Conservation (phyloP, 208 protist species). For the Polymyxa betae region DNA sequence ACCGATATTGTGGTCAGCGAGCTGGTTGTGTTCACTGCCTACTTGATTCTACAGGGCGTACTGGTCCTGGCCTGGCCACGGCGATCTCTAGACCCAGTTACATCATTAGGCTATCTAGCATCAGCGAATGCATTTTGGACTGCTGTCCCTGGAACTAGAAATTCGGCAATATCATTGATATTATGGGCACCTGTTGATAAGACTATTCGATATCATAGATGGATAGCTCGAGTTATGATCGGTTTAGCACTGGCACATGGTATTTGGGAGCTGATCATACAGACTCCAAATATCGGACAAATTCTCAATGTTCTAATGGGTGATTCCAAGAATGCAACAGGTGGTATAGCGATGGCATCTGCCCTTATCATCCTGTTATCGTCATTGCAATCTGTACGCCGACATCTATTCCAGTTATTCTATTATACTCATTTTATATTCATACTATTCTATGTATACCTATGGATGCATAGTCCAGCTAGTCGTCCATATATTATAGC, state of each 20-base stretch:
- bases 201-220: neutral
- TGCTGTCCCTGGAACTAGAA: neutral
- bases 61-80: neutral
- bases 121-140: slow-evolving; percentile 43
- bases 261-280: neutral
- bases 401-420: slow-evolving; percentile 35
- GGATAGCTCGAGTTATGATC: neutral
- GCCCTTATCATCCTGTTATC: neutral
- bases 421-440: slow-evolving; percentile 45
- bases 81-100: neutral
- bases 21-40: neutral
- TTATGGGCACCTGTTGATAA: neutral
- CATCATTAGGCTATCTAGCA: neutral
- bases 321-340: neutral
- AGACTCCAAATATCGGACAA: neutral
- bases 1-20: neutral
- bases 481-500: neutral
- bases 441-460: neutral
- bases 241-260: neutral
- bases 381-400: neutral
- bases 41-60: neutral
- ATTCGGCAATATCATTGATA: slow-evolving; percentile 37
- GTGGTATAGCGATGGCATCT: neutral
- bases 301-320: neutral
- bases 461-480: neutral